These are phyloP conservation scores for Lumnitzera littorea DNA, from an alignment of 345 rosid genomes.

Conservation along the genomic window DNA sequence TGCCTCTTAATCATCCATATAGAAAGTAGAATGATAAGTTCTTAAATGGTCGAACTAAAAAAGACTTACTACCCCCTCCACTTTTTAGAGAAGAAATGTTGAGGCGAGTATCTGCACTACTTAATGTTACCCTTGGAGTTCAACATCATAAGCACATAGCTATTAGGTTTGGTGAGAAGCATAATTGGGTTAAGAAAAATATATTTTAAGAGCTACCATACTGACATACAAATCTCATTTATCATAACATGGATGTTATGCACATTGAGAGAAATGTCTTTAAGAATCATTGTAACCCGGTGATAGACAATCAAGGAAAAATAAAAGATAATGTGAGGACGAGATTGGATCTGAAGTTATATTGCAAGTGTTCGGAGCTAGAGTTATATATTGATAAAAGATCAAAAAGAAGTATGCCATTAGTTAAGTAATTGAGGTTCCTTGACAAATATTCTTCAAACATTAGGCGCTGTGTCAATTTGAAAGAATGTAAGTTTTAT, in stretches of 20 bases:
- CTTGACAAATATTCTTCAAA: slow-evolving; percentile 8
- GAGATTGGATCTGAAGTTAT: not conserved
- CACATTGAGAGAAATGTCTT: not conserved
- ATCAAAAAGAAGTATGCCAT: not conserved
- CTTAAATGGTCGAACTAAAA: not conserved
- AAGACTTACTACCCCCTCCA: not conserved
- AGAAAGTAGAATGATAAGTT: not conserved
- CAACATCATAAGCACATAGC: too few relatives aligned
- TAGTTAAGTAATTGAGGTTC: slow-evolving; percentile 3
- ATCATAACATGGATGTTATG: too few relatives aligned
- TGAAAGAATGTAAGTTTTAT: not conserved
- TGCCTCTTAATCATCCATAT: not conserved
- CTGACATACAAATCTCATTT: too few relatives aligned
- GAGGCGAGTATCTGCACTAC: not conserved
- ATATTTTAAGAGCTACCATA: not conserved
- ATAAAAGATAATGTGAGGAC: not conserved
- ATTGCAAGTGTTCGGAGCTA: not conserved
- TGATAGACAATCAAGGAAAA: slow-evolving; percentile 3
- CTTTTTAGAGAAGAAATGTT: too few relatives aligned
- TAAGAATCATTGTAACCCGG: not conserved
- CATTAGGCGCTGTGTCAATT: not conserved
- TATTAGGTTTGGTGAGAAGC: too few relatives aligned
- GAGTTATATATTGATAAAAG: not conserved
- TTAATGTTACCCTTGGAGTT: not conserved
- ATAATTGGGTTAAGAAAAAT: too few relatives aligned